These are phyloP conservation scores for Pythium graminicola DNA, from an alignment of 352 stramenopile species.

Conservation along the genomic window DNA sequence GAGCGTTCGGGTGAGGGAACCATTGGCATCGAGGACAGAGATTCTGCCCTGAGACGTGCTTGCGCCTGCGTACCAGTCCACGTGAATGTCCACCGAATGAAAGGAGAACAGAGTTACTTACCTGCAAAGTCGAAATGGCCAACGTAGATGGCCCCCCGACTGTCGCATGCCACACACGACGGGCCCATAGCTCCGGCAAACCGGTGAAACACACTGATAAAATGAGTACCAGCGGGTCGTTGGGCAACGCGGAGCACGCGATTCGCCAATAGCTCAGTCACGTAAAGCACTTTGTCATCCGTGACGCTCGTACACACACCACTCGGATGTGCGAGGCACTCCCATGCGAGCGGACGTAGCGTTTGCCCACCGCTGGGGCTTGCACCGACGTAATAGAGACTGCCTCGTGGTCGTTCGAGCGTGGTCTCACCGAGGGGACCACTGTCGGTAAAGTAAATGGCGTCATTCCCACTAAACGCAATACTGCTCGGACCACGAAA, in stretches of 20 bases:
- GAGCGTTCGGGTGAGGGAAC: slow-evolving; percentile 40
- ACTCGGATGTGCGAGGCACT: slow-evolving; percentile 80
- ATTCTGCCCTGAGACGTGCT: slow-evolving; percentile 44
- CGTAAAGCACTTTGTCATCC: slow-evolving; percentile 45
- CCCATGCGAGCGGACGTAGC: slow-evolving; percentile 56
- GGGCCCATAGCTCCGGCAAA: slow-evolving; percentile 75
- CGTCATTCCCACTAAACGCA: slow-evolving; percentile 44
- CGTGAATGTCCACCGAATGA: background rate
- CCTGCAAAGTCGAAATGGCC: slow-evolving; percentile 81
- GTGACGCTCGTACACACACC: slow-evolving; percentile 35
- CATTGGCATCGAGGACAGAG: slow-evolving; percentile 51
- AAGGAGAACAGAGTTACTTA: slow-evolving; percentile 6
- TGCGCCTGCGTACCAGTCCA: slow-evolving; percentile 17
- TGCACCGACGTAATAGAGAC: slow-evolving; percentile 63
- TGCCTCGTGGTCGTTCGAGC: slow-evolving; percentile 68
- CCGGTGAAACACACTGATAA: slow-evolving; percentile 77
- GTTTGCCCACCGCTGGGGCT: slow-evolving; percentile 67
- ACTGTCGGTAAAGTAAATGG: slow-evolving; percentile 83
- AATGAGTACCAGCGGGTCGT: slow-evolving; percentile 57
- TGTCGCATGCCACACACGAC: slow-evolving; percentile 63
- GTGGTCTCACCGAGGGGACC: slow-evolving; percentile 80
- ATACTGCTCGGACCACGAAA: slow-evolving; percentile 71
- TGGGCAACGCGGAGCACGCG: slow-evolving; percentile 64
- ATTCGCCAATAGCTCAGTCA: slow-evolving; percentile 79
- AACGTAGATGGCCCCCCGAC: slow-evolving; percentile 59